These are phyloP conservation scores for Debaryomyces nepalensis DNA, from an alignment of 1,139 yeast genomes.

Conservation along the genomic window DNA sequence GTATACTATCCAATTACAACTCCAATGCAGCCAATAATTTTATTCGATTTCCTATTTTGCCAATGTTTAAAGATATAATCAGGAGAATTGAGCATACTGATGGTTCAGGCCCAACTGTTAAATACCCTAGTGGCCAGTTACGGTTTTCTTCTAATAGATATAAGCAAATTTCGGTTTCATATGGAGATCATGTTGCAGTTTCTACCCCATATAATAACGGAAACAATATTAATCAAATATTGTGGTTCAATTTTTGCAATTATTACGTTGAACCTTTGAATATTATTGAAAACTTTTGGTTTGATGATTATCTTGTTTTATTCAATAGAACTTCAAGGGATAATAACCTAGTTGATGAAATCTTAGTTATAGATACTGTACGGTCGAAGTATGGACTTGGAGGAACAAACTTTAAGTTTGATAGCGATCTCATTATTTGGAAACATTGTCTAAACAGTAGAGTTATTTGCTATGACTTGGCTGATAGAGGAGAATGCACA, in stretches of 20 bases:
- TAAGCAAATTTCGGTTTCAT: slow-evolving; percentile 38
- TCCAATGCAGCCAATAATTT: slow-evolving; percentile 16
- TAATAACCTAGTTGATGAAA: slow-evolving; percentile 38
- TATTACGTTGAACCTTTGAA: slow-evolving; percentile 40
- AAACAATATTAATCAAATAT: slow-evolving; percentile 35
- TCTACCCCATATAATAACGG: slow-evolving; percentile 41
- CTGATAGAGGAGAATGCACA: slow-evolving; percentile 15
- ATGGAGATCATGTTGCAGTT: slow-evolving; percentile 36
- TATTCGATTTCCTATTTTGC: slow-evolving; percentile 36
- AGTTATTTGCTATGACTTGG: slow-evolving; percentile 31
- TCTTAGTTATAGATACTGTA: slow-evolving; percentile 41
- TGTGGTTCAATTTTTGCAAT: slow-evolving; percentile 48
- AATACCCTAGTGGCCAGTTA: slow-evolving; percentile 26
- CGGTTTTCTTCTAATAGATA: slow-evolving; percentile 28
- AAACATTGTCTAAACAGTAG: slow-evolving; percentile 40
- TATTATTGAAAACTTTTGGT: slow-evolving; percentile 43
- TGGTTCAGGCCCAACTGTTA: slow-evolving; percentile 21
- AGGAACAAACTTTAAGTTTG: slow-evolving; percentile 36
- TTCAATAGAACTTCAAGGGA: slow-evolving; percentile 36
- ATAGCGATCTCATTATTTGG: slow-evolving; percentile 48
- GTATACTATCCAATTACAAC: slow-evolving; percentile 28
- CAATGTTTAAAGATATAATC: slow-evolving; percentile 35
- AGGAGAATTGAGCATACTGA: slow-evolving; percentile 26
- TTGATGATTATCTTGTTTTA: slow-evolving; percentile 37
- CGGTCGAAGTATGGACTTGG: slow-evolving; percentile 42